Percentiles rank a stretch among this genome's conserved stretches.
Conservation (phyloP, 2,329 filamentous ascomycete species). For the Pseudogymnoascus destructans region DNA sequence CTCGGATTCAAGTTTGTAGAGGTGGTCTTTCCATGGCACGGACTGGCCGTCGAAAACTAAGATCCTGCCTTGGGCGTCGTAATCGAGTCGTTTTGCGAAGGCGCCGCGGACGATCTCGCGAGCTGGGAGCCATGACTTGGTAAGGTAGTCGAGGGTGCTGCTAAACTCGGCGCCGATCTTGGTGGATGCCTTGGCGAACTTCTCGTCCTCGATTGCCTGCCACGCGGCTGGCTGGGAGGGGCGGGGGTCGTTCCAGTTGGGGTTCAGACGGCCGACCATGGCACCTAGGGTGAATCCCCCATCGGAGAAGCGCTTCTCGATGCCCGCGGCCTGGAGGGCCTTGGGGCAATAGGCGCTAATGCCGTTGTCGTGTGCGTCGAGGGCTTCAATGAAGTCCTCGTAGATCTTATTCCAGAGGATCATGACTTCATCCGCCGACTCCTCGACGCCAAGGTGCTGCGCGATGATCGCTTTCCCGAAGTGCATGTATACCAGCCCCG, state of each 20-base stretch:
- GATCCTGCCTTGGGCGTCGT: slow-evolving; percentile 64
- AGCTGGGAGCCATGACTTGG: slow-evolving; percentile 73
- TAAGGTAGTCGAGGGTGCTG: slow-evolving; percentile 64
- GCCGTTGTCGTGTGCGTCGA: slow-evolving; percentile 97
- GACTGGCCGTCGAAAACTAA: slow-evolving; percentile 65
- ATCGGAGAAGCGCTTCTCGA: slow-evolving; percentile 73
- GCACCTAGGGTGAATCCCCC: slow-evolving; percentile 75
- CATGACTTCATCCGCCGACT: slow-evolving; percentile 53
- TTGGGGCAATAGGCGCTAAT: slow-evolving; percentile 68
- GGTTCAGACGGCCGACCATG: slow-evolving; percentile 68
- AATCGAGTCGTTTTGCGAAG: slow-evolving; percentile 53
- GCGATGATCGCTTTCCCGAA: slow-evolving; percentile 79
- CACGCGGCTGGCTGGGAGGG: slow-evolving; percentile 41
- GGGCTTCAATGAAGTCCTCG: slow-evolving; percentile 82
- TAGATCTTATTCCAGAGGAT: slow-evolving; percentile 83
- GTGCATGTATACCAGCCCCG: slow-evolving; percentile 90
- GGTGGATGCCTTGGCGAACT: slow-evolving; percentile 62
- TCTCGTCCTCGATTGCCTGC: slow-evolving; percentile 66
- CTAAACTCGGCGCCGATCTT: slow-evolving; percentile 87
- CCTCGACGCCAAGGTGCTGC: slow-evolving; percentile 44
- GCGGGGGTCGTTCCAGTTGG: slow-evolving; percentile 59
- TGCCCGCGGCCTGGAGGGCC: slow-evolving; percentile 52
- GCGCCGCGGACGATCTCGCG: slow-evolving; percentile 64
- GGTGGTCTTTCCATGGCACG: slow-evolving; percentile 92
- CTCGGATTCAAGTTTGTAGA: slow-evolving; percentile 72